These are phyloP conservation scores for Leccinum solheimii DNA, from an alignment of 1,284 basidiomycete genomes.

Conservation along the genomic window DNA sequence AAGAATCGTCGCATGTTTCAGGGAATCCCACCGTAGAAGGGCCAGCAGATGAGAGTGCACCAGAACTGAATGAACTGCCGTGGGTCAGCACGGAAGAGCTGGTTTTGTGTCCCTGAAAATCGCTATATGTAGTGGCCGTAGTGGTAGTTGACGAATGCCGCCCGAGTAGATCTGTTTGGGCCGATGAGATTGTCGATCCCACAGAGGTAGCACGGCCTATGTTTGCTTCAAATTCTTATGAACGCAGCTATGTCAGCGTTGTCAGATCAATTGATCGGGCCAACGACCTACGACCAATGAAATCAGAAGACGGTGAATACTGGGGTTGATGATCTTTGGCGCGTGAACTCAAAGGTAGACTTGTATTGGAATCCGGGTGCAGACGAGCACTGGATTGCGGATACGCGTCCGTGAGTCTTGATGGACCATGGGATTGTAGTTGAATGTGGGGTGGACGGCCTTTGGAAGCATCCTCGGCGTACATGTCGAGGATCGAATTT, in stretches of 20 bases:
- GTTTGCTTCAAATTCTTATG: conserved; percentile 18
- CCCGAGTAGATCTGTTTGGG: conserved; percentile 26
- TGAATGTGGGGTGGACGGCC: conserved; percentile 23
- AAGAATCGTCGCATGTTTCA: conserved; percentile 19
- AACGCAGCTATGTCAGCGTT: conserved; percentile 11
- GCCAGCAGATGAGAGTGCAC: conserved; percentile 20
- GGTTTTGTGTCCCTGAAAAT: conserved; percentile 19
- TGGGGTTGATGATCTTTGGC: conserved; percentile 25
- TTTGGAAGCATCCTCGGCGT: conserved; percentile 24
- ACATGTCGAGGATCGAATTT: conserved; percentile 26
- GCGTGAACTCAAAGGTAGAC: conserved; percentile 17
- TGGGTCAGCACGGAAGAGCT: conserved; percentile 16
- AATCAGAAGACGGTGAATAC: conserved; percentile 25
- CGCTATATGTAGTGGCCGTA: conserved; percentile 26
- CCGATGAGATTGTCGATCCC: conserved; percentile 35
- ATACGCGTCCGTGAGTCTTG: conserved; percentile 24
- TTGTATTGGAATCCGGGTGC: conserved; percentile 17
- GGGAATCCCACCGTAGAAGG: conserved; percentile 28
- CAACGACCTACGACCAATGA: conserved; percentile 24
- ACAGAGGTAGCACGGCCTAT: conserved; percentile 34
- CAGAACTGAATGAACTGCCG: conserved; percentile 22
- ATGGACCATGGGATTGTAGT: conserved; percentile 22
- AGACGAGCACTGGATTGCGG: conserved; percentile 14
- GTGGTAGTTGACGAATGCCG: conserved; percentile 32
- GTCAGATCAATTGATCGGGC: neutral